Base-by-base conservation (phyloP, 1,139 yeast species). In the Pichiaceae sp. region DNA sequence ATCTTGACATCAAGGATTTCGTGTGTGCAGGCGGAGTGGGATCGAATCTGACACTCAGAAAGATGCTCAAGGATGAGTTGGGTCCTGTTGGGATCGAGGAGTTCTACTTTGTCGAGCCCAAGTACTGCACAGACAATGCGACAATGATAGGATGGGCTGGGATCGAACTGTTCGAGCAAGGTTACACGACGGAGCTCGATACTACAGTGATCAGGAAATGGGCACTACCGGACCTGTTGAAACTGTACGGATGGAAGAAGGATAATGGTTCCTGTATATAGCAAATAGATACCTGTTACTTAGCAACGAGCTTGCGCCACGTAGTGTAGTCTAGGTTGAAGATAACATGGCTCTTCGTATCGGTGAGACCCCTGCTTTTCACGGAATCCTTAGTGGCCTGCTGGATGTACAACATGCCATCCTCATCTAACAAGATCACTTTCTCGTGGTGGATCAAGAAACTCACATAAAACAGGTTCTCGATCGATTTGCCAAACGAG, bases 121-220 rank as follows among this genome's bases (percentile, higher is more conserved):
- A 69, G 5, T 64, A 89, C 45, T 93, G 98, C 53, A 86, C 96
- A 0, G 98, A 91, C 53, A 93, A 91, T 58, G 96, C 97, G 0
- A 73, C 87, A 2, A 91, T 91, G 99, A 91, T 91, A 38, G 98
- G 96, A 0, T 84, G 94, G 75, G 95, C 97, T 0, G 98, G 96
- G 0, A 83, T 89, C 11, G 96, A 89, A 53, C 63, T 87, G 14
- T 81, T 65, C 53, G 95, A 87, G 53, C 53, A 57, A 11, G 63
- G 66, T 3, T 55, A 58, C 4, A 64, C 66, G 16, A 72, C 85
- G 0, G 72, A 68, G 23, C 53, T 80, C 31, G 63, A 61, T 14
- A 70, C 78, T 4, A 52, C 68, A 9, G 89, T 93, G 1, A 62
- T 75, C 2, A 64, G 86, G 32, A 82, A 75, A 57, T 85, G 95